These are phyloP conservation scores for Hypoxylon sp. DNA, from an alignment of 2,329 filamentous ascomycete species.

Conservation along the genomic window DNA sequence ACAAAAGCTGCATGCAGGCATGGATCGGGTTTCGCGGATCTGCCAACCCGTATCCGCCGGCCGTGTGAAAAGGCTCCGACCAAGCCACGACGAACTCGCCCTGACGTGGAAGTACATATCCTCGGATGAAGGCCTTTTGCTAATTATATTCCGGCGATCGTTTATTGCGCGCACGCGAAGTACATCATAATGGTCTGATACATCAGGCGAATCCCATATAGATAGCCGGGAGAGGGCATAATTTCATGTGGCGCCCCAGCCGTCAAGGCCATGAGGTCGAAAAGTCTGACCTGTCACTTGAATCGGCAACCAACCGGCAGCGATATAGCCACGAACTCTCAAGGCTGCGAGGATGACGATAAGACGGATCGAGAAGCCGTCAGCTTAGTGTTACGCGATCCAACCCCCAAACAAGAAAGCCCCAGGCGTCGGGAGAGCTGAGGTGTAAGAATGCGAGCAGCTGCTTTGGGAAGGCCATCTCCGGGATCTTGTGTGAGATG, in stretches of 20 bases:
- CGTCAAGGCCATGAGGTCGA: too few species aligned
- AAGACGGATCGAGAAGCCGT: conserved; percentile 8
- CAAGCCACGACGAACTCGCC: neutral
- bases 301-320: neutral
- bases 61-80: neutral
- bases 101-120: neutral
- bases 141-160: neutral
- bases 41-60: neutral
- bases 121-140: neutral
- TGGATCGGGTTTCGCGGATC: neutral
- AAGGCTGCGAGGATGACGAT: conserved; percentile 1
- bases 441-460: conserved; percentile 18
- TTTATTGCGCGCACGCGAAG: neutral
- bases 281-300: neutral
- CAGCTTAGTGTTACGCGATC: conserved; percentile 13
- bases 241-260: neutral
- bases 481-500: conserved; percentile 28
- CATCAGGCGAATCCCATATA: neutral
- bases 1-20: neutral
- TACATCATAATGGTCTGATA: neutral
- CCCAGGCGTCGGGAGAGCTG: neutral
- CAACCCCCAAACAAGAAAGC: neutral
- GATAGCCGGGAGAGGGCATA: neutral
- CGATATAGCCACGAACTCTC: neutral
- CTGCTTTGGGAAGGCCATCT: conserved; percentile 19